Evolutionary conservation across 805 yeast species (phyloP).

Genomic region (Lipomyces lipofer): DNA sequence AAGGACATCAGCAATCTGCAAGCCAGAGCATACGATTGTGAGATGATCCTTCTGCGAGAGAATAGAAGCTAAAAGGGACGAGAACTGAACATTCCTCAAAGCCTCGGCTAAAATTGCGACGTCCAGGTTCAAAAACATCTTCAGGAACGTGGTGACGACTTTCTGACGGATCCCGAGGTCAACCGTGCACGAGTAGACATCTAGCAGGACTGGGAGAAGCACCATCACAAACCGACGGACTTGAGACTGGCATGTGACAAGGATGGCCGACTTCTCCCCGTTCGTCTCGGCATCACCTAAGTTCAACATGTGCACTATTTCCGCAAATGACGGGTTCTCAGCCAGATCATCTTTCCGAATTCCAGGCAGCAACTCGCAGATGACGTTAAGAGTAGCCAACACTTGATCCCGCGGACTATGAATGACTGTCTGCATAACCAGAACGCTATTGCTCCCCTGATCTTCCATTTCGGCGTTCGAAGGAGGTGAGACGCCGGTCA

Average conservation of each 20-base stretch:
- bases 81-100: slow-evolving; percentile 34
- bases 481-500: slow-evolving; percentile 50
- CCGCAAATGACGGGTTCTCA: slow-evolving; percentile 10
- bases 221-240: slow-evolving; percentile 46
- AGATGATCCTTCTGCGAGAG: slow-evolving; percentile 37
- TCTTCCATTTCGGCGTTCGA: slow-evolving; percentile 31
- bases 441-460: slow-evolving; percentile 39
- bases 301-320: slow-evolving; percentile 1
- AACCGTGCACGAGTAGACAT: slow-evolving; percentile 70
- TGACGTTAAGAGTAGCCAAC: slow-evolving; percentile 53
- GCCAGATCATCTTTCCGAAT: slow-evolving; percentile 33
- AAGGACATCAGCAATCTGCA: slow-evolving; percentile 50
- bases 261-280: slow-evolving; percentile 33
- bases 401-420: slow-evolving; percentile 69
- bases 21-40: slow-evolving; percentile 52
- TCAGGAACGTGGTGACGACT: slow-evolving; percentile 53
- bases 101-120: slow-evolving; percentile 30
- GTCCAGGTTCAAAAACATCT: slow-evolving; percentile 50
- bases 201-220: slow-evolving; percentile 55
- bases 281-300: slow-evolving; percentile 23
- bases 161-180: slow-evolving; percentile 63
- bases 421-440: slow-evolving; percentile 70
- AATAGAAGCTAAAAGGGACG: slow-evolving; percentile 37
- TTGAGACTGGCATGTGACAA: slow-evolving; percentile 18
- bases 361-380: slow-evolving; percentile 60